Evolutionary conservation across 2,329 filamentous ascomycete genomes (phyloP), one percentile per base, ranked within the genome.

Genomic region (Fusarium siculi): DNA sequence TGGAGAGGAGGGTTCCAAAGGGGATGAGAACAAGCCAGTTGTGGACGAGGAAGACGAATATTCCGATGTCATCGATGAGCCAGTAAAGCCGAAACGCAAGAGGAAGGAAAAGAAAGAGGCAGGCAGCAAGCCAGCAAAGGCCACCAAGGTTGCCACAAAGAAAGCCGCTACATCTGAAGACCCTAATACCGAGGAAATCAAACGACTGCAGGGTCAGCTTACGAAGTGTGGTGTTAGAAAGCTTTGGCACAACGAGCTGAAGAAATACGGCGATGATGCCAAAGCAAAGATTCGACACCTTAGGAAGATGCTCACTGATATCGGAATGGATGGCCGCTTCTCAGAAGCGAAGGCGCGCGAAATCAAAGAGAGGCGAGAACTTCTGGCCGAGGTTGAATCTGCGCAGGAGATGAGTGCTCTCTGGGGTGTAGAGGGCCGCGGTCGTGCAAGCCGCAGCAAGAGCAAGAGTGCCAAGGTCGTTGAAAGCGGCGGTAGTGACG

Each of bases 151-250:
- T 21, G 52, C 61, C 10, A 37, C 55, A 53, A 82, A 80, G 70
- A 81, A 77, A 67, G 81, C 83, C 55, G 44, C 78, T 25, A 67
- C 75, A 12, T 55, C 81, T 5, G 79, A 83, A 23, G 80, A 94
- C 71, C 89, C 92, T 0, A 89, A 95, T 68, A 90, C 94, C 66
- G 91, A 89, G 7, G 93, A 97, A 80, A 93, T 98, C 79, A 98
- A 97, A 82, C 93, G 91, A 54, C 86, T 98, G 7, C 96, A 98
- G 83, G 89, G 91, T 14, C 94, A 96, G 82, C 88, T 99, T 11
- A 84, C 92, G 50, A 97, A 98, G 82, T 99, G 96, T 78, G 96
- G 96, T 36, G 90, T 98, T 62, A 92, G 94, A 59, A 98, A 98
- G 80, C 89, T 98, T 69, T 99, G 96, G 96, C 89, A 89, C 55